A percentile compares a stretch with the other conserved stretches of the same genome.
Conservation (phyloP, 2,329 filamentous ascomycete species). For the Xylaria sp. region DNA sequence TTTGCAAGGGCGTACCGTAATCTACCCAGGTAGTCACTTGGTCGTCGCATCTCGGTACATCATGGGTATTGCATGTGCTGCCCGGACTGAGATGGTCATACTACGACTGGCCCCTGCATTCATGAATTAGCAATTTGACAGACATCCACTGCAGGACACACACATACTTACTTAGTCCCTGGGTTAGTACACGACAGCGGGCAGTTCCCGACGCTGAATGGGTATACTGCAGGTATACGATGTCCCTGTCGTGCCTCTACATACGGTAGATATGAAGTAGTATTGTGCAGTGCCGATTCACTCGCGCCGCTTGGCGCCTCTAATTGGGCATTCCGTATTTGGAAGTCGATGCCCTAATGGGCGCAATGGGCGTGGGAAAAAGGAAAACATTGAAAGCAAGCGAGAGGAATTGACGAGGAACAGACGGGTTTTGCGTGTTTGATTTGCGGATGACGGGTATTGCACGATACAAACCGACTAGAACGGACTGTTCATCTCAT, state of each 20-base stretch:
- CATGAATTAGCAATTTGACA: background rate
- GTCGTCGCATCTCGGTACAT: background rate
- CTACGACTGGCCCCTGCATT: background rate
- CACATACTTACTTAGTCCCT: too few relatives aligned
- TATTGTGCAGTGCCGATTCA: too few relatives aligned
- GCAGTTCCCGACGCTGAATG: too few relatives aligned
- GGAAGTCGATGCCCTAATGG: background rate
- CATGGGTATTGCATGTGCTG: background rate
- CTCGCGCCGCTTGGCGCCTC: background rate
- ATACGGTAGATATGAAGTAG: too few relatives aligned
- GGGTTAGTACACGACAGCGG: too few relatives aligned
- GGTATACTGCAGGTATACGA: too few relatives aligned
- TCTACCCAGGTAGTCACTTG: background rate
- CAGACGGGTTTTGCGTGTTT: background rate
- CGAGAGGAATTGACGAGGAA: conserved; percentile 3
- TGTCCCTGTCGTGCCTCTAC: background rate
- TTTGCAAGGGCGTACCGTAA: too few relatives aligned
- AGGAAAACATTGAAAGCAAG: conserved; percentile 4
- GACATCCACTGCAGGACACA: background rate
- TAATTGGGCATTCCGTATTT: background rate
- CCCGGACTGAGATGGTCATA: conserved; percentile 5
- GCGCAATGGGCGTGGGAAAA: conserved; percentile 7
- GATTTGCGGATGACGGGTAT: background rate
- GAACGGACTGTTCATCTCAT: conserved; percentile 1
- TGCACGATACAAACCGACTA: background rate